Conservation (phyloP, 2,329 filamentous ascomycete species). For the Cladosporium halotolerans region DNA sequence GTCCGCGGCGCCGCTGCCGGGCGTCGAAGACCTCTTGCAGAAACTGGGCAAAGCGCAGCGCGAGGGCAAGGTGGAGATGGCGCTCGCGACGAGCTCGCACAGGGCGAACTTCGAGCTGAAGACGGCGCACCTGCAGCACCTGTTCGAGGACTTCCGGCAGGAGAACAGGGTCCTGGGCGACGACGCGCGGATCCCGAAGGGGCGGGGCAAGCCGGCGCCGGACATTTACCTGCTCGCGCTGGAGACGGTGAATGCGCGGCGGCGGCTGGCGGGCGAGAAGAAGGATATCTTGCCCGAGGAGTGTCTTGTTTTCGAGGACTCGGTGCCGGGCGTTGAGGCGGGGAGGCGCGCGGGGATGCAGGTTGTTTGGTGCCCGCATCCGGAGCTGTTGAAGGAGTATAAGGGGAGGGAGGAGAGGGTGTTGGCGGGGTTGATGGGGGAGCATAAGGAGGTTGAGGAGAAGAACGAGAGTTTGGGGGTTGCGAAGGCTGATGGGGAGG, state of each 20-base stretch:
- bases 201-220: conserved; percentile 87
- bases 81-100: conserved; percentile 77
- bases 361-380: conserved; percentile 86
- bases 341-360: conserved; percentile 90
- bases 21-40: conserved; percentile 62
- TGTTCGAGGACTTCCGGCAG: conserved; percentile 57
- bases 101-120: conserved; percentile 69
- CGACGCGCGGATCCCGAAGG: conserved; percentile 67
- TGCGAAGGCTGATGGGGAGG: conserved; percentile 27
- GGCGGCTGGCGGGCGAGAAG: conserved; percentile 51
- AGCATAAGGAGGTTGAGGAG: conserved; percentile 52
- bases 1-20: conserved; percentile 67
- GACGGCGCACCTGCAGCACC: conserved; percentile 47
- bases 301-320: conserved; percentile 94
- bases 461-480: conserved; percentile 34
- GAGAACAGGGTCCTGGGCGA: conserved; percentile 78
- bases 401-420: conserved; percentile 71
- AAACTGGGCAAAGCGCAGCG: conserved; percentile 39
- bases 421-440: conserved; percentile 72
- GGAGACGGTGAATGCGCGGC: conserved; percentile 70
- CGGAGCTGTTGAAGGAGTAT: conserved; percentile 69
- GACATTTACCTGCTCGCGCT: conserved; percentile 91
- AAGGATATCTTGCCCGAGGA: conserved; percentile 69
- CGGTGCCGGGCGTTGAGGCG: conserved; percentile 85
- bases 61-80: conserved; percentile 57